phyloP scores from a whole-genome alignment of 805 yeast species.

The Pichia heedii region DNA sequence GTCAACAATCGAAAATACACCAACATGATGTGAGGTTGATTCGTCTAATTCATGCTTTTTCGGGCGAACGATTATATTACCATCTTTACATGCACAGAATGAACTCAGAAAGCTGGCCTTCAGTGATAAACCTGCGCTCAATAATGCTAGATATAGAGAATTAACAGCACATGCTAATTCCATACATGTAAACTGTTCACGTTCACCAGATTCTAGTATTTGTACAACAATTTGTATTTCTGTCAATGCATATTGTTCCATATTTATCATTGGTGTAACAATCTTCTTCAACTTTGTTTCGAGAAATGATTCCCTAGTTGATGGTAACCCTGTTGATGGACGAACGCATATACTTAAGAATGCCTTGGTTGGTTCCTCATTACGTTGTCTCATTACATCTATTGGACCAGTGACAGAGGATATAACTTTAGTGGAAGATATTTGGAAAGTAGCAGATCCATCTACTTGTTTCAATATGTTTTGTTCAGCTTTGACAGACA shows the following conservation, averaged over 20 bases:
- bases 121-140: conserved; percentile 73
- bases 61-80: conserved; percentile 37
- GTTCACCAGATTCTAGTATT: conserved; percentile 45
- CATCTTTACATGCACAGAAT: conserved; percentile 26
- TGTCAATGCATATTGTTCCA: conserved; percentile 70
- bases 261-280: conserved; percentile 49
- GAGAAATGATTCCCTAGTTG: conserved; percentile 63
- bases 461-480: conserved; percentile 51
- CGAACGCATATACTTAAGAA: conserved; percentile 70
- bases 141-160: conserved; percentile 60
- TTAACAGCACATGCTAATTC: conserved; percentile 68
- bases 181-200: conserved; percentile 20
- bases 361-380: conserved; percentile 73
- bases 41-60: conserved; percentile 31
- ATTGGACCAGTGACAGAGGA: conserved; percentile 87
- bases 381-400: conserved; percentile 64
- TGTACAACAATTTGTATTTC: conserved; percentile 63
- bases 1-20: conserved; percentile 49
- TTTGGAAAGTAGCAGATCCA: conserved; percentile 61
- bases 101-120: conserved; percentile 52
- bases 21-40: conserved; percentile 54
- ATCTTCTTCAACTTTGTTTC: conserved; percentile 64
- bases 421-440: conserved; percentile 49
- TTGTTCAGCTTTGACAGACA: conserved; percentile 7
- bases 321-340: conserved; percentile 68